Conservation (phyloP, 495 filamentous ascomycete genomes). For the Amorphotheca resinae region DNA sequence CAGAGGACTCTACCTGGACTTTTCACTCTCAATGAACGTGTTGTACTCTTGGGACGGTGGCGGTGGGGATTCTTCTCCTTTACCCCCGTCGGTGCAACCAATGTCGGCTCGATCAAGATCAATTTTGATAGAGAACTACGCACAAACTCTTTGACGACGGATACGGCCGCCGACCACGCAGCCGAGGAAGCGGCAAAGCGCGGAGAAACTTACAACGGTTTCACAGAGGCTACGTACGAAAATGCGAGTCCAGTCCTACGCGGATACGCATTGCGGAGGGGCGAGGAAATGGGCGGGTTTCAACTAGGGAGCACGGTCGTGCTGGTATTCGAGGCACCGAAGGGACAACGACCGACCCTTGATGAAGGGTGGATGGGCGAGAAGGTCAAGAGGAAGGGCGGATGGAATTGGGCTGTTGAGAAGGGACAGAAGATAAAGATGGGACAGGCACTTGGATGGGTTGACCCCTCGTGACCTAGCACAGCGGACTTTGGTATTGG, state of each 20-base stretch:
- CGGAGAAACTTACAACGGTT: conserved; percentile 74
- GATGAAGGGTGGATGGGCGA: conserved; percentile 48
- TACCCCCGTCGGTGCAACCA: conserved; percentile 94
- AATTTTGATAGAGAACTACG: conserved; percentile 94
- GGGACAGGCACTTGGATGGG: conserved; percentile 67
- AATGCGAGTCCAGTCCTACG: conserved; percentile 62
- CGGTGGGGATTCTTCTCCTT: conserved; percentile 95
- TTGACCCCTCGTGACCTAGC: conserved; percentile 25
- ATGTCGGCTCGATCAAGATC: conserved; percentile 92
- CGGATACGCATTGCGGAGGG: conserved; percentile 71
- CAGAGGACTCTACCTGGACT: conserved; percentile 83
- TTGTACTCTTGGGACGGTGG: conserved; percentile 89
- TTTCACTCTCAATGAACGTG: conserved; percentile 93
- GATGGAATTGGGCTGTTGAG: conserved; percentile 72
- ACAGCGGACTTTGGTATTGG: no score
- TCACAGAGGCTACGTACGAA: conserved; percentile 80
- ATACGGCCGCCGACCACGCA: conserved; percentile 74
- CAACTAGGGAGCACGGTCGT: conserved; percentile 93
- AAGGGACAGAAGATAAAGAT: conserved; percentile 83
- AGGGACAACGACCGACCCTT: conserved; percentile 46
- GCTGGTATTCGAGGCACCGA: conserved; percentile 90
- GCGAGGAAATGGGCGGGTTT: conserved; percentile 97
- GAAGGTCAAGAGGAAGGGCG: conserved; percentile 39
- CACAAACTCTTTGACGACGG: conserved; percentile 81
- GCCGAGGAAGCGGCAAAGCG: conserved; percentile 62